Evolutionary conservation across 495 filamentous ascomycete genomes (phyloP).

Genomic region (Penicillium alfredii): DNA sequence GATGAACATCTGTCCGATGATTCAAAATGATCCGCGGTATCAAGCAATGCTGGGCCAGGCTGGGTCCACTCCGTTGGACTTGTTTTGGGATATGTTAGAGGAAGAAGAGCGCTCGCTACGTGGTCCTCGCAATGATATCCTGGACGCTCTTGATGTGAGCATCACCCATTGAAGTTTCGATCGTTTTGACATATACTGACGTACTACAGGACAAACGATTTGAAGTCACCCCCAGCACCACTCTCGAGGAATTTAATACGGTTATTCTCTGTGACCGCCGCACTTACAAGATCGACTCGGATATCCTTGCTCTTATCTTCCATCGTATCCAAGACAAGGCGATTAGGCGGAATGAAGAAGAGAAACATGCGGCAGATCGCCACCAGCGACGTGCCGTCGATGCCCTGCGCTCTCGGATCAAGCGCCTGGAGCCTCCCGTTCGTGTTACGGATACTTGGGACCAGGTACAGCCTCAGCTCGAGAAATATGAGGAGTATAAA

Average conservation of each 20-base stretch:
- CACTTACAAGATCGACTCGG: slow-evolving; percentile 73
- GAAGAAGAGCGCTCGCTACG: slow-evolving; percentile 85
- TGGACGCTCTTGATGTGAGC: slow-evolving; percentile 87
- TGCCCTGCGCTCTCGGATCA: slow-evolving; percentile 77
- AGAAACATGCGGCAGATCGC: slow-evolving; percentile 75
- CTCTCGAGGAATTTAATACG: slow-evolving; percentile 76
- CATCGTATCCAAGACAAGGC: slow-evolving; percentile 79
- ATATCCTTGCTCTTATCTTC: slow-evolving; percentile 72
- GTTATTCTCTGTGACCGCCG: slow-evolving; percentile 77
- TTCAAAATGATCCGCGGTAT: slow-evolving; percentile 81
- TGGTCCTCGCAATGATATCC: slow-evolving; percentile 71
- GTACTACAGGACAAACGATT: slow-evolving; percentile 72
- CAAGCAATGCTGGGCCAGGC: slow-evolving; percentile 75
- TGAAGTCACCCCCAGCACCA: slow-evolving; percentile 80
- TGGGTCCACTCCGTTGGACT: slow-evolving; percentile 85
- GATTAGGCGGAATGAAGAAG: slow-evolving; percentile 70
- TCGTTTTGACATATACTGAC: slow-evolving; percentile 10
- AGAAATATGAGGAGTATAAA: slow-evolving; percentile 75
- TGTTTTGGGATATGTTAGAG: slow-evolving; percentile 96
- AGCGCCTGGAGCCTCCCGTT: slow-evolving; percentile 86
- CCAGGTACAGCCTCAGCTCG: slow-evolving; percentile 68
- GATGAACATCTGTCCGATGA: slow-evolving; percentile 70
- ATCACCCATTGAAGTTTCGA: background rate
- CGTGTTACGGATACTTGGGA: slow-evolving; percentile 76
- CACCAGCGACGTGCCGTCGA: slow-evolving; percentile 82